Evolutionary conservation across 306 rosid genomes (phyloP).

Genomic region (Cucumis cinereus): DNA sequence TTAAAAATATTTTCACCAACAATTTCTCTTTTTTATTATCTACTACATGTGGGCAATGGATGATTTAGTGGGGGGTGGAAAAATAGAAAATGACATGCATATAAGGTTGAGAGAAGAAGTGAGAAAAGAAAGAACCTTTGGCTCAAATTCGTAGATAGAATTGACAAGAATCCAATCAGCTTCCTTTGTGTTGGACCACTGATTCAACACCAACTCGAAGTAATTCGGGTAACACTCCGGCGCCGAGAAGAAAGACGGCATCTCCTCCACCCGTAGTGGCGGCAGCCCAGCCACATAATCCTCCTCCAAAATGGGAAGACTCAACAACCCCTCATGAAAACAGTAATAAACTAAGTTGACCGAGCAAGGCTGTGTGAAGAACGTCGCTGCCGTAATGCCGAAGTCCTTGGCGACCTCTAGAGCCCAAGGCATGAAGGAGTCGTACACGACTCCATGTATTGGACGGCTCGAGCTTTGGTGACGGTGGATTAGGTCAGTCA

Average conservation of each 20-base stretch:
- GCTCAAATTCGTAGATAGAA: constrained; percentile 46
- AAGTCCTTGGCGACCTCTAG: constrained; percentile 41
- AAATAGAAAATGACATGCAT: too few species aligned
- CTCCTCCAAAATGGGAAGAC: constrained; percentile 17
- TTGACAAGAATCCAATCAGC: constrained; percentile 49
- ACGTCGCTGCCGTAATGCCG: constrained; percentile 29
- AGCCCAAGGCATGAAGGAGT: constrained; percentile 34
- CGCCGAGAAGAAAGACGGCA: constrained; percentile 33
- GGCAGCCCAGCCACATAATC: constrained; percentile 26
- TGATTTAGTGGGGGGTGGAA: too few species aligned
- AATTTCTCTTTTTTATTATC: too few species aligned
- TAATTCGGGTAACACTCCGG: constrained; percentile 39
- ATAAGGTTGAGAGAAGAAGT: neutral
- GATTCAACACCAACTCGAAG: constrained; percentile 34
- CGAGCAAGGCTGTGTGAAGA: constrained; percentile 47
- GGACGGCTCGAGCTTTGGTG: constrained; percentile 17
- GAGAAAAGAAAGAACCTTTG: constrained; percentile 19
- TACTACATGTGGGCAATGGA: too few species aligned
- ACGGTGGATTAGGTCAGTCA: constrained; percentile 31
- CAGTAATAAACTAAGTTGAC: constrained; percentile 27
- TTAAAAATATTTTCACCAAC: too few species aligned
- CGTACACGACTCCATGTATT: constrained; percentile 37
- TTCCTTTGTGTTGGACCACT: constrained; percentile 26
- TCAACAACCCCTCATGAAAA: constrained; percentile 24
- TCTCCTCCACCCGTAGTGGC: constrained; percentile 26